Conservation (phyloP, 257 asterid genomes). For the Voacanga thouarsii region DNA sequence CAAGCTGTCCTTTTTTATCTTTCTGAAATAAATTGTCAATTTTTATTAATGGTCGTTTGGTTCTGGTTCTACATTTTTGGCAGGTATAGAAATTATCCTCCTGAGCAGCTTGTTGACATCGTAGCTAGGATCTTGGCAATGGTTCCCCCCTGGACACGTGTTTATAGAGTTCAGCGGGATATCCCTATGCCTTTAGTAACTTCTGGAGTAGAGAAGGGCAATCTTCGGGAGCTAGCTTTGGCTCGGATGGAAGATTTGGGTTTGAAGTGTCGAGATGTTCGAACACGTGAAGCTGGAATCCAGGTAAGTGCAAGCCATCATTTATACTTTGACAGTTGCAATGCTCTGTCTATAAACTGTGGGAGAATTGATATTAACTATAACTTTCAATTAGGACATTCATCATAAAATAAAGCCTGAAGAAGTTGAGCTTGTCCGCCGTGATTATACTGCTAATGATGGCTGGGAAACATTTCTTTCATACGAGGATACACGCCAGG, state of each 20-base stretch:
- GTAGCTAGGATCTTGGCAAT: constrained; percentile 89
- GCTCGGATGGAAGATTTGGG: constrained; percentile 99
- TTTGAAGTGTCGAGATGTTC: constrained; percentile 94
- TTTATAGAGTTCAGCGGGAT: constrained; percentile 96
- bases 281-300: constrained; percentile 99
- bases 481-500: constrained; percentile 95
- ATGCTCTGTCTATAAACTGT: background rate
- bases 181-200: constrained; percentile 99
- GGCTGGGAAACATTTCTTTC: constrained; percentile 99
- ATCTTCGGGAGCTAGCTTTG: constrained; percentile 93
- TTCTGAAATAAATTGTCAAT: background rate
- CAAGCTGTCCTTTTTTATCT: background rate
- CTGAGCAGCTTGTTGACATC: constrained; percentile 97
- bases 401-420: constrained; percentile 92
- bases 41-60: constrained; percentile 7
- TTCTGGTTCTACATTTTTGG: constrained; percentile 4
- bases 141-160: constrained; percentile 99
- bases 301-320: constrained; percentile 46
- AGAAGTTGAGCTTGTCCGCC: constrained; percentile 96
- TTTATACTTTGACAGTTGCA: background rate
- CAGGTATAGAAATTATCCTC: constrained; percentile 96
- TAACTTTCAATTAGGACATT: constrained; percentile 56
- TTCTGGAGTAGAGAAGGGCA: constrained; percentile 98
- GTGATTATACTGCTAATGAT: constrained; percentile 96
- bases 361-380: constrained; percentile 11